Evolutionary conservation across 805 yeast genomes (phyloP), one percentile per base, ranked within the genome.

Genomic region (Lipomyces chichibuensis): DNA sequence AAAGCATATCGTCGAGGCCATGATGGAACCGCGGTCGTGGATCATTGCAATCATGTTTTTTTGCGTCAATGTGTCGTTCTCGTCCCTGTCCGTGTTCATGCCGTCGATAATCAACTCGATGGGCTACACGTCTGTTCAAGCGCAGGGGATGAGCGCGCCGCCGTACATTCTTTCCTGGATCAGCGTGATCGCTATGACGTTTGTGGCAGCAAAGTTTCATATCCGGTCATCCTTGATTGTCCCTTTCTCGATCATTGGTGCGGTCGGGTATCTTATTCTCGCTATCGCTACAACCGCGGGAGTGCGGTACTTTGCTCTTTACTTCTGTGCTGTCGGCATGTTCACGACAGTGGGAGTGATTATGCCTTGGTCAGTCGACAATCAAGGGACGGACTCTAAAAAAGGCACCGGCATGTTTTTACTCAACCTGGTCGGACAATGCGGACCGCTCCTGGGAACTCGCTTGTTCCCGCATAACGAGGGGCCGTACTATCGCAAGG

Each of bases 111-210:
- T 83, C 25, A 72, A 77, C 54, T 82, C 83, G 14, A 78, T 83
- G 72, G 80, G 82, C 27, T 83, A 80, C 67, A 67, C 73, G 62
- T 74, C 79, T 46, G 79, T 82, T 37, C 76, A 79, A 46, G 81
- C 85, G 4, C 81, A 82, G 65, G 80, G 81, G 62, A 75, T 83
- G 64, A 80, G 84, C 25, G 84, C 84, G 17, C 85, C 85, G 29
- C 84, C 85, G 7, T 82, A 74, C 53, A 57, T 73, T 27, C 20
- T 81, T 66, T 73, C 60, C 17, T 58, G 52, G 52, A n/a, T 58
- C 25, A n/a, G 46, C 32, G 49, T 39, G 53, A 39, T 58, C 35
- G 29, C 53, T 14, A 27, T 33, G 23, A 58, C 60, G 1, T 58
- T 39, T 39, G 7, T 39, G 9, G 60, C 60, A 4, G 43, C 60